phyloP scores from a whole-genome alignment of 139 green algal genomes.

The Picochlorum sp. region DNA sequence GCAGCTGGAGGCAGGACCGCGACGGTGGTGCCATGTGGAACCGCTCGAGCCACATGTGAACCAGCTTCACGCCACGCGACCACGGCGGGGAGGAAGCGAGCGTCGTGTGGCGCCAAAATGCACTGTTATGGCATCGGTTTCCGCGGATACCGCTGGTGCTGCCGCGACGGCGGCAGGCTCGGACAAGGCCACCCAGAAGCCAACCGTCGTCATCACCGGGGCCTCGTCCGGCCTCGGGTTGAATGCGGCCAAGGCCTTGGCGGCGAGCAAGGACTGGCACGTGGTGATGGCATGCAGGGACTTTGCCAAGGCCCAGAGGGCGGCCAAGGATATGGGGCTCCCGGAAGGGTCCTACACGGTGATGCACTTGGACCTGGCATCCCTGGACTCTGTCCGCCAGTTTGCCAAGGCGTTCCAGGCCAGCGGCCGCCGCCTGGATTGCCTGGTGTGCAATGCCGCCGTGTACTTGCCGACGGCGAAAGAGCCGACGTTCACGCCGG shows the following conservation, averaged over 20 bases:
- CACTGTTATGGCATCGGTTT: constrained; percentile 1
- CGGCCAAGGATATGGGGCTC: constrained; percentile 24
- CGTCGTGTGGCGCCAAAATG: constrained; percentile 4
- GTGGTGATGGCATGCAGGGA: constrained; percentile 78
- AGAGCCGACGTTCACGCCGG: constrained; percentile 75
- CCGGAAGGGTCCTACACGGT: constrained; percentile 22
- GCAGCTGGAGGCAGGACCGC: too few relatives aligned
- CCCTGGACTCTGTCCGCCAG: constrained; percentile 63
- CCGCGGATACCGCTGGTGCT: constrained; percentile 5
- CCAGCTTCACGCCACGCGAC: too few relatives aligned
- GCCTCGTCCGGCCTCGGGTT: constrained; percentile 83
- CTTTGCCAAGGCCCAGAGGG: constrained; percentile 59
- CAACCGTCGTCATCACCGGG: constrained; percentile 75
- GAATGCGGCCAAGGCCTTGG: constrained; percentile 63
- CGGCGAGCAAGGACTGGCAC: constrained; percentile 67
- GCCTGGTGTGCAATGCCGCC: constrained; percentile 86
- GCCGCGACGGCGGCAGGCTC: not conserved
- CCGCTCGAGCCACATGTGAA: too few relatives aligned
- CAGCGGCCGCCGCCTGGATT: constrained; percentile 57
- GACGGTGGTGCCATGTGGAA: too few relatives aligned
- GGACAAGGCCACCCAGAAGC: constrained; percentile 41
- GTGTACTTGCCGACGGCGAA: constrained; percentile 85
- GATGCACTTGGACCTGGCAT: constrained; percentile 76
- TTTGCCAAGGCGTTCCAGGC: constrained; percentile 71
- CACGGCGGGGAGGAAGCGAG: too few relatives aligned